Percentiles rank a stretch among this genome's conserved stretches.
These are phyloP conservation scores for Avena insularis DNA, from an alignment of 176 grass and related monocot genomes.

Conservation along the genomic window DNA sequence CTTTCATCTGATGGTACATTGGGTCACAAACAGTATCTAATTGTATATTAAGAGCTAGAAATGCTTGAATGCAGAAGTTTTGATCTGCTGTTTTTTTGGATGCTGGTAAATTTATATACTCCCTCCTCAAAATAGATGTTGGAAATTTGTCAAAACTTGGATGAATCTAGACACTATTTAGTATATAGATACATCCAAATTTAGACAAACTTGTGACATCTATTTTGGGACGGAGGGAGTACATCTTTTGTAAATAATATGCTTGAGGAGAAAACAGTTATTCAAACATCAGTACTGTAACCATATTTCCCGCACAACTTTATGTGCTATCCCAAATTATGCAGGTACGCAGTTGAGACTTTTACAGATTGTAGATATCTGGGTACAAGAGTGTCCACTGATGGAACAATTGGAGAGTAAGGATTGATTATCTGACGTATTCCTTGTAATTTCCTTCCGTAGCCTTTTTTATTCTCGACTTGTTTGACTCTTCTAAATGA, in stretches of 20 bases:
- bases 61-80: neutral
- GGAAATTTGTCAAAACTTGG: too few relatives aligned
- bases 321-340: slow-evolving; percentile 18
- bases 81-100: neutral
- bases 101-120: slow-evolving; percentile 5
- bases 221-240: too few relatives aligned
- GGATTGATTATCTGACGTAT: slow-evolving; percentile 44
- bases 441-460: slow-evolving; percentile 12
- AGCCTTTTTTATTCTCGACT: neutral
- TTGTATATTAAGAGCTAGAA: neutral
- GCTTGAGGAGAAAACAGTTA: slow-evolving; percentile 12
- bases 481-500: slow-evolving; percentile 21
- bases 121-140: too few relatives aligned
- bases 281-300: neutral
- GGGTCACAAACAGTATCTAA: neutral
- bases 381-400: slow-evolving; percentile 75
- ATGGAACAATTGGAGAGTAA: slow-evolving; percentile 97
- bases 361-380: slow-evolving; percentile 87
- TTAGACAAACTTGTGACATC: too few relatives aligned
- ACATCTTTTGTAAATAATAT: neutral
- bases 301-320: slow-evolving; percentile 10
- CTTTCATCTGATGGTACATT: neutral
- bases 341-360: slow-evolving; percentile 82
- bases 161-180: too few relatives aligned
- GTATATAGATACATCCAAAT: too few relatives aligned